Evolutionary conservation across 2,329 filamentous ascomycete genomes (phyloP), one percentile per base, ranked within the genome.

Genomic region (Neonectria punicea): DNA sequence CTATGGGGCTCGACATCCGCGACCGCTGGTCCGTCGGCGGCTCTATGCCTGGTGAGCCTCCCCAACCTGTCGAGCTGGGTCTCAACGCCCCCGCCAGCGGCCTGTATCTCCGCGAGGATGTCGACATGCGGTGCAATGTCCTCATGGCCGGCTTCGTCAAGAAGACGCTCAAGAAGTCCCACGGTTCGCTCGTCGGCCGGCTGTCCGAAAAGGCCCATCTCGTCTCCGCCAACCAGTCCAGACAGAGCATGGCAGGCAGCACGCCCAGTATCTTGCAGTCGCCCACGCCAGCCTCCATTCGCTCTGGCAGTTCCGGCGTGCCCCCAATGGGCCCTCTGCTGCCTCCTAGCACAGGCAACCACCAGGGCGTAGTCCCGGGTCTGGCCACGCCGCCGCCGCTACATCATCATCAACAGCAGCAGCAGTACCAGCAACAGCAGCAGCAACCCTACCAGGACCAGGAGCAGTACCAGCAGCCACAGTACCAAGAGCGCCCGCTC

Each of bases 81-180:
- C 79, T 92, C 6, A 86, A 86, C 14, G 87, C 85, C 0, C 93
- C 93, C 0, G 79, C 84, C 22, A 82, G 87, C 44, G 93, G 93
- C 0, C 81, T 97, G 13, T 97, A 94, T 75, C 82, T 97, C 46
- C 86, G 92, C n/a, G 93, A 97, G 82, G 93, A 97, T 70, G 90
- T 96, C 53, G 90, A 93, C 67, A 69, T 97, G 84, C 87, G 87
- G 62, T 97, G 93, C 81, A 95, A 94, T 73, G 82, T 93, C 63
- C 82, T 96, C 67, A 87, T 96, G 82, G 85, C 89, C 0, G 80
- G 82, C 8, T 97, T 97, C 74, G 92, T 97, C 63, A 94, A 92
- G 83, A 92, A 89, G 80, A 96, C 92, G 14, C 85, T 97, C 50
- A 92, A 92, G 73, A 92, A 92, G 74, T 88, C 92, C 0, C 93